These are phyloP conservation scores for Pigoraptor vietnamica DNA, from an alignment of 78 protist genomes.

Conservation along the genomic window DNA sequence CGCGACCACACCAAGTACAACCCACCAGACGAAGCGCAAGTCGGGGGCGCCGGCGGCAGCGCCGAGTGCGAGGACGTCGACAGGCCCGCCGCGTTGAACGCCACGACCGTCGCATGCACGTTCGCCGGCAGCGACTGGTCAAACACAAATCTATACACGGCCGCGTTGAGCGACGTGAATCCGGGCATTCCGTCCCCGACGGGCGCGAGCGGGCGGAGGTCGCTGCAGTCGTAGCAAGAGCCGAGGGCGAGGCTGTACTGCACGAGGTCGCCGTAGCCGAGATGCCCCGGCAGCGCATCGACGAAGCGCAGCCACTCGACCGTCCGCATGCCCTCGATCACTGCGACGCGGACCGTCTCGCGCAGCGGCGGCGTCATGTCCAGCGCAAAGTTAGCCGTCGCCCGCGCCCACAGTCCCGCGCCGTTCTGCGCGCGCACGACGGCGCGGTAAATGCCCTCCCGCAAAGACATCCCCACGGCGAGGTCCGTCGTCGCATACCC, in stretches of 20 bases:
- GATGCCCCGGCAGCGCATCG: neutral
- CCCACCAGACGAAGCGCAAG: neutral
- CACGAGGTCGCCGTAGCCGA: neutral
- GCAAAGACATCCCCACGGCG: neutral
- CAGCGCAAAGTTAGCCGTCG: neutral
- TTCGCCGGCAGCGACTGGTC: neutral
- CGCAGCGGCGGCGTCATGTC: neutral
- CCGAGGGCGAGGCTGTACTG: neutral
- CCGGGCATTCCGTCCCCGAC: neutral
- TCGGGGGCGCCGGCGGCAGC: neutral
- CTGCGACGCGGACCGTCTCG: neutral
- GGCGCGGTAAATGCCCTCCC: neutral
- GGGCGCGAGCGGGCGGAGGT: neutral
- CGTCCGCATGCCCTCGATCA: neutral
- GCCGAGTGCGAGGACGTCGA: neutral
- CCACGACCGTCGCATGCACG: neutral
- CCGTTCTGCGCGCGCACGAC: neutral
- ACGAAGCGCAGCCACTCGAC: neutral
- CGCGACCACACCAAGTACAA: too few relatives aligned
- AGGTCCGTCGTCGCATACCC: neutral
- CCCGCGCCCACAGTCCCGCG: neutral
- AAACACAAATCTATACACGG: neutral
- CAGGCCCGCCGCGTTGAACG: neutral
- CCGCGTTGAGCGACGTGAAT: neutral
- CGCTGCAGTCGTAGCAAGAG: neutral